phyloP scores from a whole-genome alignment of 768 basidiomycete genomes.

The Tricholoma sp. region DNA sequence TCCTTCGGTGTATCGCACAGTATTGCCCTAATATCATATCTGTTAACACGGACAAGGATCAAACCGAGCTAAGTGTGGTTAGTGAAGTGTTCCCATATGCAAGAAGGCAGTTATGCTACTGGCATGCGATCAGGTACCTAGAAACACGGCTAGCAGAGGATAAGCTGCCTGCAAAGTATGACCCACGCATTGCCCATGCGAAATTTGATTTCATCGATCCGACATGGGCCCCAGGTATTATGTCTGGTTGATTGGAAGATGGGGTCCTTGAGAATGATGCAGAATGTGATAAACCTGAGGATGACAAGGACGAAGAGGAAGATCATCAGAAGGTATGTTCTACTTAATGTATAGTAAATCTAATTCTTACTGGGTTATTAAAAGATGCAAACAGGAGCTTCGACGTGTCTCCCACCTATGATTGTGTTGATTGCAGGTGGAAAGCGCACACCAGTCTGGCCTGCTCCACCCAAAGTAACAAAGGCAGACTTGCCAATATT shows the following conservation, averaged over 20 bases:
- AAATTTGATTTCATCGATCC: constrained; percentile 20
- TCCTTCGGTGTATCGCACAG: constrained; percentile 11
- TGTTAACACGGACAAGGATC: constrained; percentile 15
- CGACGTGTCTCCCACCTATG: constrained; percentile 12
- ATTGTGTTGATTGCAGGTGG: constrained; percentile 7
- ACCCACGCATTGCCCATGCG: constrained; percentile 10
- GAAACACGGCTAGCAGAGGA: constrained; percentile 17
- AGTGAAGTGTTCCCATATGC: constrained; percentile 11
- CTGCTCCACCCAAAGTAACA: constrained; percentile 9
- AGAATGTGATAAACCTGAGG: constrained; percentile 7
- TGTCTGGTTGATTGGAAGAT: constrained; percentile 10
- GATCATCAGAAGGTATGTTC: not conserved
- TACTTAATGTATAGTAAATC: not conserved
- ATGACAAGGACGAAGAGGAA: not conserved
- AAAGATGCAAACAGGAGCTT: not conserved
- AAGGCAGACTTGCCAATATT: constrained; percentile 7
- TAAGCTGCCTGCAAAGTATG: constrained; percentile 17
- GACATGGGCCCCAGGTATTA: constrained; percentile 18
- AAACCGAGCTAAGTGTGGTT: too few species aligned
- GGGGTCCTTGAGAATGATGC: constrained; percentile 10
- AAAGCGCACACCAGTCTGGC: constrained; percentile 9
- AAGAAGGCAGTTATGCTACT: constrained; percentile 29
- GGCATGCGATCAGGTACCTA: constrained; percentile 24
- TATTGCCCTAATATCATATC: constrained; percentile 17
- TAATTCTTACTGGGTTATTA: not conserved